Evolutionary conservation across 176 grass and related monocot species (phyloP).

Genomic region (Aechmea fasciata): DNA sequence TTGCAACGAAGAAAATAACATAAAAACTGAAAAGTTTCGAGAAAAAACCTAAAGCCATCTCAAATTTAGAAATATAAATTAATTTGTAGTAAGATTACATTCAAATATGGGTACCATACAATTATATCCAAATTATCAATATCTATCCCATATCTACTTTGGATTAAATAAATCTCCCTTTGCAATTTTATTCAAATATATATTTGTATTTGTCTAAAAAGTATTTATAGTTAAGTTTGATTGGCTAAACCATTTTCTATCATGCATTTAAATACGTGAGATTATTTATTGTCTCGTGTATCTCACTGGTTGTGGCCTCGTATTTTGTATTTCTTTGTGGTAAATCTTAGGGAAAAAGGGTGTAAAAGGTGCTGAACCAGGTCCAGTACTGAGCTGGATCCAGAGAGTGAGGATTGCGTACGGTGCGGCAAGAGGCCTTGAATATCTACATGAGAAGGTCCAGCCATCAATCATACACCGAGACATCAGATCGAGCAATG

Average conservation of each 20-base stretch:
- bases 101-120: too few species aligned
- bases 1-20: too few species aligned
- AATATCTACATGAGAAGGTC: constrained; percentile 55
- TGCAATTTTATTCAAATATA: too few species aligned
- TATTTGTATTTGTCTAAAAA: too few species aligned
- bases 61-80: background rate
- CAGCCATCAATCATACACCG: constrained; percentile 47
- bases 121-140: background rate
- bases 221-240: too few species aligned
- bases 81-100: background rate
- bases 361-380: constrained; percentile 38
- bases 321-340: background rate
- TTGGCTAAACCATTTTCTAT: too few species aligned
- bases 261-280: too few species aligned
- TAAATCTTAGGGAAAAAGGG: constrained; percentile 39
- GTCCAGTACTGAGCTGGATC: constrained; percentile 31
- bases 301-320: background rate
- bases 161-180: too few species aligned
- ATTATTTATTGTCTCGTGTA: background rate
- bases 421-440: constrained; percentile 42
- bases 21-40: too few species aligned
- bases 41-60: background rate
- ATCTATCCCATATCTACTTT: too few species aligned
- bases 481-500: constrained; percentile 51
- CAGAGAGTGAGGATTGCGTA: constrained; percentile 42